These are phyloP conservation scores for Ogataea glucozyma DNA, from an alignment of 805 yeast genomes.

Conservation along the genomic window DNA sequence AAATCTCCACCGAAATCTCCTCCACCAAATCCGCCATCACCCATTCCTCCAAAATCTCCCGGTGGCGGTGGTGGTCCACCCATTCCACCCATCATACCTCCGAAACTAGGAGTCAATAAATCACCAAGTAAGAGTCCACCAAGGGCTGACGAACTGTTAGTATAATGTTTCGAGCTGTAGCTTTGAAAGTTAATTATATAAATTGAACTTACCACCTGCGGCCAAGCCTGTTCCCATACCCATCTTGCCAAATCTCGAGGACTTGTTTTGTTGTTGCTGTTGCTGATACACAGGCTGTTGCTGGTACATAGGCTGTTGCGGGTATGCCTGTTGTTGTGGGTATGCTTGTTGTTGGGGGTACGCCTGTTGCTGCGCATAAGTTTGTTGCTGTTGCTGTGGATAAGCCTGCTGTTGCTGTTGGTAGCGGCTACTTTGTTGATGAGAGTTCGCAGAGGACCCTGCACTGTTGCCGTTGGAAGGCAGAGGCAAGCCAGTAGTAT, in stretches of 20 bases:
- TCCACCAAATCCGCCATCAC: constrained; percentile 22
- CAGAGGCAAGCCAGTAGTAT: constrained; percentile 11
- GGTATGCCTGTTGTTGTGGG: constrained; percentile 17
- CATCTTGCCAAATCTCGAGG: constrained; percentile 22
- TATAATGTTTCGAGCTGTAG: neutral
- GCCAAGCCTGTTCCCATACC: constrained; percentile 37
- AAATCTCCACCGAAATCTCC: constrained; percentile 28
- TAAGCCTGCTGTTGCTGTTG: constrained; percentile 21
- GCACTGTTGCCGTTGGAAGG: constrained; percentile 11
- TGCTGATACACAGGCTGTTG: constrained; percentile 25
- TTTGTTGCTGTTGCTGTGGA: constrained; percentile 21
- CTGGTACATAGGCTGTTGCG: constrained; percentile 19
- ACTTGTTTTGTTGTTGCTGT: constrained; percentile 18
- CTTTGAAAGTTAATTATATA: neutral
- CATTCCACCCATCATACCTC: constrained; percentile 9
- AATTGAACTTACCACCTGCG: constrained; percentile 26
- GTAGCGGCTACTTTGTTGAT: constrained; percentile 15
- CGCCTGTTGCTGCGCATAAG: constrained; percentile 20
- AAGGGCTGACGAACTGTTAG: constrained; percentile 10
- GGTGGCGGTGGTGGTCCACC: constrained; percentile 11
- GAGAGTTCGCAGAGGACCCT: constrained; percentile 16
- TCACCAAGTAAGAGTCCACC: constrained; percentile 32
- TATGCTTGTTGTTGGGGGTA: constrained; percentile 21
- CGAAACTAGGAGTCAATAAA: constrained; percentile 23
- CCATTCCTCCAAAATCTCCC: constrained; percentile 13